Percentiles rank a stretch among this genome's conserved stretches.
phyloP scores from a whole-genome alignment of 2,329 filamentous ascomycete genomes.

The Claviceps sorghi region DNA sequence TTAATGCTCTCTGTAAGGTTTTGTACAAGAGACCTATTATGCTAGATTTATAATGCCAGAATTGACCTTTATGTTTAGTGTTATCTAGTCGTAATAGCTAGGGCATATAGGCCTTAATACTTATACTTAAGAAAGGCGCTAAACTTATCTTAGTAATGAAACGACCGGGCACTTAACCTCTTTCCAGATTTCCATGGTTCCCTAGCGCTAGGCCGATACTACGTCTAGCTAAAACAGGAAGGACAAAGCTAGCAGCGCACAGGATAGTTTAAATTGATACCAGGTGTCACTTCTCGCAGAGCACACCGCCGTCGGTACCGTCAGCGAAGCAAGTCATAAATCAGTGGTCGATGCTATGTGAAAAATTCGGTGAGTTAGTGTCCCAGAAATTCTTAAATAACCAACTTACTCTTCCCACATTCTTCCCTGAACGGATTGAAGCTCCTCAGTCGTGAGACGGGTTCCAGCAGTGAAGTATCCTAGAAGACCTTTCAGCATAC shows the following conservation, averaged over 20 bases:
- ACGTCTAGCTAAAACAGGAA: neutral
- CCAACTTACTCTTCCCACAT: conserved; percentile 66
- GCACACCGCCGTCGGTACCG: neutral
- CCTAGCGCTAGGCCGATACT: no score
- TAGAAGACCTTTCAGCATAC: conserved; percentile 12
- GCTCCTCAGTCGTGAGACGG: conserved; percentile 73
- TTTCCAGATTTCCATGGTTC: no score
- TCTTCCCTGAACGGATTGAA: conserved; percentile 72
- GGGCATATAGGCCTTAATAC: no score
- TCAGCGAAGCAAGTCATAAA: neutral
- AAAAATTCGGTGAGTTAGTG: neutral
- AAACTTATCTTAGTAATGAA: no score
- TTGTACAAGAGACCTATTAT: no score
- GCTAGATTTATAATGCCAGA: no score
- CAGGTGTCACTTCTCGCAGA: neutral
- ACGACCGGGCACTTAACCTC: no score
- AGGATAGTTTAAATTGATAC: neutral
- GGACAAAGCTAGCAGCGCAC: neutral
- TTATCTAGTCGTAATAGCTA: no score
- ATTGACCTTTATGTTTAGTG: no score
- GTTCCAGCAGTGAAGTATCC: conserved; percentile 77
- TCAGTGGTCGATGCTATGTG: conserved; percentile 5
- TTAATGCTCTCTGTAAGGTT: no score
- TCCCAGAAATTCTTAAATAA: neutral
- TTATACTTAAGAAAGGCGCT: no score